Conservation (phyloP, 2,329 filamentous ascomycete genomes). For the Aureobasidium sp. region DNA sequence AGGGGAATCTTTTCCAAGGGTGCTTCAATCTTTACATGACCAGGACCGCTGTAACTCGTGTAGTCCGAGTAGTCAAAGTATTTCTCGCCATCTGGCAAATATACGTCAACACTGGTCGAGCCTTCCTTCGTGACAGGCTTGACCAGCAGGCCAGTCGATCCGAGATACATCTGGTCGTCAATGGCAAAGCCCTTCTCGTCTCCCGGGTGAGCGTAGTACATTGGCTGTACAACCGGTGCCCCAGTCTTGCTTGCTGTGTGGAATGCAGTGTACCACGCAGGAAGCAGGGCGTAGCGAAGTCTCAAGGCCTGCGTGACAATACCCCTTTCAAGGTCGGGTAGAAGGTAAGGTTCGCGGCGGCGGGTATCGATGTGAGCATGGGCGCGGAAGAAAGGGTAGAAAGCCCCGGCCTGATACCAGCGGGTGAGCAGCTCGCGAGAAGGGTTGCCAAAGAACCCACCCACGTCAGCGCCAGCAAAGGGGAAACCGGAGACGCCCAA, state of each 20-base stretch:
- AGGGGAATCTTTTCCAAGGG: slow-evolving; percentile 82
- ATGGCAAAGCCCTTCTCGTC: slow-evolving; percentile 83
- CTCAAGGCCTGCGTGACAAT: slow-evolving; percentile 85
- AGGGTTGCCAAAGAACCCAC: slow-evolving; percentile 96
- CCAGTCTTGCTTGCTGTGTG: slow-evolving; percentile 77
- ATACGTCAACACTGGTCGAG: slow-evolving; percentile 66
- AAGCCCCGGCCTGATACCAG: slow-evolving; percentile 95
- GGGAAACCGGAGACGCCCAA: slow-evolving; percentile 91
- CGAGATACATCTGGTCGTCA: slow-evolving; percentile 91
- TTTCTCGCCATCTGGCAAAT: slow-evolving; percentile 78
- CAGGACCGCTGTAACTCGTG: slow-evolving; percentile 63
- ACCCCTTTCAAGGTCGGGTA: slow-evolving; percentile 72
- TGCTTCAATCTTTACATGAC: slow-evolving; percentile 65
- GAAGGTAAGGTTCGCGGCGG: slow-evolving; percentile 85
- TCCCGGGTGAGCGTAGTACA: slow-evolving; percentile 84
- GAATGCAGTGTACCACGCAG: slow-evolving; percentile 96
- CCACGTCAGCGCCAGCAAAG: slow-evolving; percentile 91
- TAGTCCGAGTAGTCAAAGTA: slow-evolving; percentile 98
- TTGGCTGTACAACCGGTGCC: slow-evolving; percentile 80
- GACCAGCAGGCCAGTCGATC: slow-evolving; percentile 78
- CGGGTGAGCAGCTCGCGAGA: slow-evolving; percentile 83
- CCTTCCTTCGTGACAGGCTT: slow-evolving; percentile 83
- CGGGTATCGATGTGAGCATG: slow-evolving; percentile 96
- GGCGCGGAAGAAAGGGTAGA: slow-evolving; percentile 96
- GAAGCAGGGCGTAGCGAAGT: slow-evolving; percentile 80